These are phyloP conservation scores for Chrysanthemum lavandulifolium DNA, from an alignment of 129 eudicot genomes.

Conservation along the genomic window DNA sequence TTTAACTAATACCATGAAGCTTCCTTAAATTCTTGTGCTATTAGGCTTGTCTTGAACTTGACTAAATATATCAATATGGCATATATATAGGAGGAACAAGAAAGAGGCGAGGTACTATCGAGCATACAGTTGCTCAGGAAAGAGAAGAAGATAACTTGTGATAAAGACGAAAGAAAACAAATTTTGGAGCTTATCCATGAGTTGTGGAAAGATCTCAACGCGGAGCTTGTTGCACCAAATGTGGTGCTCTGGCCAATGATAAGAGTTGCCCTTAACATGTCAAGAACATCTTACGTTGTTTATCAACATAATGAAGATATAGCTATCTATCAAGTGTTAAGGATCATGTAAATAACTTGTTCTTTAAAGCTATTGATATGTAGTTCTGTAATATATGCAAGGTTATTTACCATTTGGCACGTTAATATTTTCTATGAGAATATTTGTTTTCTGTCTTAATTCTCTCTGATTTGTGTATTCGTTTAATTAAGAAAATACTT, in stretches of 20 bases:
- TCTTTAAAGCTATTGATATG: constrained; percentile 42
- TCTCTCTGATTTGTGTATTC: too few relatives aligned
- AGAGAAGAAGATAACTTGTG: constrained; percentile 38
- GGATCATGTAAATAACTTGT: constrained; percentile 41
- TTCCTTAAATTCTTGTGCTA: too few relatives aligned
- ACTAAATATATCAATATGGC: too few relatives aligned
- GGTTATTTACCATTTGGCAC: too few relatives aligned
- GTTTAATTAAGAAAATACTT: too few relatives aligned
- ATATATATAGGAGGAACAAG: constrained; percentile 50
- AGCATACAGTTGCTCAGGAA: constrained; percentile 47
- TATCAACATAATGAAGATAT: constrained; percentile 52
- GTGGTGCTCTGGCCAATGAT: constrained; percentile 31
- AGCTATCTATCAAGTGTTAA: constrained; percentile 46
- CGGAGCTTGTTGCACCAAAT: constrained; percentile 30
- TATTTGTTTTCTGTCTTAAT: too few relatives aligned
- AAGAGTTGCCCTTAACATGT: constrained; percentile 42
- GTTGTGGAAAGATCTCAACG: constrained; percentile 51
- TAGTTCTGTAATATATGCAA: not conserved
- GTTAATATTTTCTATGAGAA: too few relatives aligned
- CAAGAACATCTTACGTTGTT: constrained; percentile 56
- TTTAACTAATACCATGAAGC: too few relatives aligned
- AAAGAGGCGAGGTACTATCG: constrained; percentile 54
- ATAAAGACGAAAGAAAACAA: constrained; percentile 37
- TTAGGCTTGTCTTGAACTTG: too few relatives aligned
- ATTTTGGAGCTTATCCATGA: constrained; percentile 29